phyloP scores from a whole-genome alignment of 2,329 filamentous ascomycete species.

The Trichoderma sp. region DNA sequence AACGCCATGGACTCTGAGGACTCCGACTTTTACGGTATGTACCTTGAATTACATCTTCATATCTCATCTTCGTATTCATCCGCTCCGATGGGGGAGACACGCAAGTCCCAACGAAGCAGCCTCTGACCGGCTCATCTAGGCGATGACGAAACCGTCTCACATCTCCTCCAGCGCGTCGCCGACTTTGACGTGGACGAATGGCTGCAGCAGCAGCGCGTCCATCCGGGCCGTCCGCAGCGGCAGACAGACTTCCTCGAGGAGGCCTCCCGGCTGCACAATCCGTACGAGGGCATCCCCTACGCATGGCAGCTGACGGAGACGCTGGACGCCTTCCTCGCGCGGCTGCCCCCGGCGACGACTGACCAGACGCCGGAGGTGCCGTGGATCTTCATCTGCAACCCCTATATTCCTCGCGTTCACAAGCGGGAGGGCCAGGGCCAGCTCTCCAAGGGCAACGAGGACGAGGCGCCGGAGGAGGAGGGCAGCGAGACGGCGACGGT shows the following conservation, averaged over 20 bases:
- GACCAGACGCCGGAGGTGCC: conserved; percentile 48
- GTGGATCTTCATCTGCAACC: conserved; percentile 77
- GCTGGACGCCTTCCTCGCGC: conserved; percentile 64
- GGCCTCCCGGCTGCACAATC: conserved; percentile 55
- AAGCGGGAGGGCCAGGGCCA: conserved; percentile 43
- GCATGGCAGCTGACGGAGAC: conserved; percentile 68
- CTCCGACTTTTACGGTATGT: conserved; percentile 62
- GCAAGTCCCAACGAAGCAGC: background rate
- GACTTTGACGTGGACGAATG: conserved; percentile 55
- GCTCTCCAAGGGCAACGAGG: conserved; percentile 49
- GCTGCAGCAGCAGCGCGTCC: conserved; percentile 36
- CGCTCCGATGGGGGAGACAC: background rate
- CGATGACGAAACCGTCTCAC: conserved; percentile 51
- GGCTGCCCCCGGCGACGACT: conserved; percentile 69
- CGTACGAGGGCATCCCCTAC: conserved; percentile 55
- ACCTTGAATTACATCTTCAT: conserved; percentile 24
- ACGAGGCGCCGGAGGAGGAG: conserved; percentile 52
- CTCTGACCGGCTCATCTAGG: conserved; percentile 47
- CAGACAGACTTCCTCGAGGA: conserved; percentile 31
- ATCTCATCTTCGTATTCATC: background rate
- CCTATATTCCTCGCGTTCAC: conserved; percentile 49
- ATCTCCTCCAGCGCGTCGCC: conserved; percentile 54
- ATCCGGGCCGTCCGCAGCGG: conserved; percentile 37
- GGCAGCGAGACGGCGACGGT: conserved; percentile 54
- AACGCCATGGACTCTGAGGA: conserved; percentile 49